These are phyloP conservation scores for Nepenthes gracilis DNA, from an alignment of 148 eudicot genomes.

Conservation along the genomic window DNA sequence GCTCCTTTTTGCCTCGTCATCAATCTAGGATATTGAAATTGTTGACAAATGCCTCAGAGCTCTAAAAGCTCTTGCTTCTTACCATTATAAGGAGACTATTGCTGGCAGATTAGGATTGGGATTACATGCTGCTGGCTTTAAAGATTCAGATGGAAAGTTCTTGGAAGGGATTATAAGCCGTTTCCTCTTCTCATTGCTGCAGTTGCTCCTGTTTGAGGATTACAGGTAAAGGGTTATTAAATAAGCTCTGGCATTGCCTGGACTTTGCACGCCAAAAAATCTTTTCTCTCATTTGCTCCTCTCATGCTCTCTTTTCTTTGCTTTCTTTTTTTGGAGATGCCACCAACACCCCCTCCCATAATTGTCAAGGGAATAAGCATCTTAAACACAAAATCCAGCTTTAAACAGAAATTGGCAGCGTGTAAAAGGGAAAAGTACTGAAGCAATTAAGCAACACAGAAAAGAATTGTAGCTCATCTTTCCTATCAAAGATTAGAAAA, in stretches of 20 bases:
- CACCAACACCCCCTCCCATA: too few relatives aligned
- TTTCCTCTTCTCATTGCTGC: conserved; percentile 68
- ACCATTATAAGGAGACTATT: conserved; percentile 66
- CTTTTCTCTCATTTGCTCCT: too few relatives aligned
- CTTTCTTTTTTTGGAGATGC: too few relatives aligned
- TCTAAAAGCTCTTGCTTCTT: conserved; percentile 76
- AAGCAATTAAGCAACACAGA: too few relatives aligned
- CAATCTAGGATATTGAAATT: conserved; percentile 56
- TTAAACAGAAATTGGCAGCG: too few relatives aligned
- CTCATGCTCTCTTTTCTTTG: too few relatives aligned
- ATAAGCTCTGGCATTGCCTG: background rate
- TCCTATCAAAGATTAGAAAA: too few relatives aligned
- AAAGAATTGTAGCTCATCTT: too few relatives aligned
- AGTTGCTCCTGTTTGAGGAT: conserved; percentile 84
- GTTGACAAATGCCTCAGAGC: conserved; percentile 76
- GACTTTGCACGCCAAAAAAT: too few relatives aligned
- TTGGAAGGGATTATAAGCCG: conserved; percentile 75
- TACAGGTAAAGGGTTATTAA: conserved; percentile 41
- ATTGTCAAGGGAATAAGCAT: too few relatives aligned
- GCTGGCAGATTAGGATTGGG: conserved; percentile 76
- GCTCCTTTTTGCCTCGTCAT: conserved; percentile 2
- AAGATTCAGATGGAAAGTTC: conserved; percentile 47
- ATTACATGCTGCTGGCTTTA: conserved; percentile 51
- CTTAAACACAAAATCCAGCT: too few relatives aligned
- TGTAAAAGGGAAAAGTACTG: too few relatives aligned